A percentile compares a stretch with the other conserved stretches of the same genome.
These are phyloP conservation scores for Leucosporidium scottii DNA, from an alignment of 768 basidiomycete genomes.

Conservation along the genomic window DNA sequence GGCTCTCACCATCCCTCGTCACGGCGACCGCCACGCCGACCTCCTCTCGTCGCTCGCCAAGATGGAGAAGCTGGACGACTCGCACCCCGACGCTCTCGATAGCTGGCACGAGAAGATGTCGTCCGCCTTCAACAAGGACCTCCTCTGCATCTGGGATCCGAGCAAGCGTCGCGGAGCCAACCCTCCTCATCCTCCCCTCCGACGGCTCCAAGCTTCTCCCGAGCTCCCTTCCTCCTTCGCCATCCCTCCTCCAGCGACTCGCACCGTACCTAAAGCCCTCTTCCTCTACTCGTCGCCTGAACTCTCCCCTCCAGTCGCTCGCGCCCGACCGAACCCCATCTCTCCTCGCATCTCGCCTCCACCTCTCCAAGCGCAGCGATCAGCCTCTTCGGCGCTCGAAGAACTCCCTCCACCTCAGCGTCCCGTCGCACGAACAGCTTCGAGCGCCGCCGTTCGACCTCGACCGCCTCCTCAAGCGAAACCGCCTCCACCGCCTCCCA, in stretches of 20 bases:
- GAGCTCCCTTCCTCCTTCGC: neutral
- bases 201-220: neutral
- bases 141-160: slow-evolving; percentile 15
- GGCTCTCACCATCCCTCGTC: slow-evolving; percentile 16
- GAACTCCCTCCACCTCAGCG: no score
- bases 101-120: slow-evolving; percentile 24
- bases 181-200: neutral
- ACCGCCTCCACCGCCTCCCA: no score
- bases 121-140: slow-evolving; percentile 19
- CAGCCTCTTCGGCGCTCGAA: no score
- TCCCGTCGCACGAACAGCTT: no score
- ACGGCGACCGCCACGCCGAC: slow-evolving; percentile 17
- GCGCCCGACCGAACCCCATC: neutral
- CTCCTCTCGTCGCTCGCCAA: neutral
- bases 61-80: slow-evolving; percentile 13
- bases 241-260: neutral
- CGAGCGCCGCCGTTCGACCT: no score
- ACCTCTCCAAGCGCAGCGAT: neutral
- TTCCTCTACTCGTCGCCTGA: neutral
- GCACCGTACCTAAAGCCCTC: slow-evolving; percentile 2
- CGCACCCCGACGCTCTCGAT: slow-evolving; percentile 12
- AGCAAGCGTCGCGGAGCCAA: neutral
- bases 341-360: neutral
- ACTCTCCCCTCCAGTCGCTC: neutral
- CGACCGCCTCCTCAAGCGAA: no score